A percentile compares a stretch with the other conserved stretches of the same genome.
These are phyloP conservation scores for Amaranthus hypochondriacus DNA, from an alignment of 148 eudicot genomes.

Conservation along the genomic window DNA sequence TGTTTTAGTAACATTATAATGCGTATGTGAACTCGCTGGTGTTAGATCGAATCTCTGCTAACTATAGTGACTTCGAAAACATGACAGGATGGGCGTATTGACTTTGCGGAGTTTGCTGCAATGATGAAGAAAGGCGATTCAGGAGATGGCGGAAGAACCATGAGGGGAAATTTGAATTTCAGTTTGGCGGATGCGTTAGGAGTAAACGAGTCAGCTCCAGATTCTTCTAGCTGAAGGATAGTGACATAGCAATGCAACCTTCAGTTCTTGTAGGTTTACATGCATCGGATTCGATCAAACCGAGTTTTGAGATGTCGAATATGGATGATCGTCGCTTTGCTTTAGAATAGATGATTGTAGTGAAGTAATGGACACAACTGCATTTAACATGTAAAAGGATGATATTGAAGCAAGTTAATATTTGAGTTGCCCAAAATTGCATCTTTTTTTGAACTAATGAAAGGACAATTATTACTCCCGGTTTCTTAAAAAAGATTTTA, in stretches of 20 bases:
- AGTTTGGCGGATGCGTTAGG: slow-evolving; percentile 64
- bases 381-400: slow-evolving; percentile 5
- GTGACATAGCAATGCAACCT: slow-evolving; percentile 6
- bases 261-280: slow-evolving; percentile 10
- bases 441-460: neutral
- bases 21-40: neutral
- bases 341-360: neutral
- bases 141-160: slow-evolving; percentile 56
- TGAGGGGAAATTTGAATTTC: slow-evolving; percentile 66
- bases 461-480: neutral
- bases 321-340: neutral
- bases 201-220: slow-evolving; percentile 23
- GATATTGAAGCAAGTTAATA: neutral
- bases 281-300: neutral
- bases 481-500: no score
- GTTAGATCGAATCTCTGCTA: neutral
- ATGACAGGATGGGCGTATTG: slow-evolving; percentile 66
- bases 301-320: slow-evolving; percentile 12
- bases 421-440: neutral
- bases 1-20: neutral
- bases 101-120: slow-evolving; percentile 65
- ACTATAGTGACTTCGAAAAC: neutral
- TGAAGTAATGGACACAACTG: slow-evolving; percentile 5
- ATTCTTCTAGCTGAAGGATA: slow-evolving; percentile 24
- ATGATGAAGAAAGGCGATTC: slow-evolving; percentile 76